Evolutionary conservation across 129 eudicot species (phyloP), one percentile per base, ranked within the genome.

Genomic region (Flaveria linearis): DNA sequence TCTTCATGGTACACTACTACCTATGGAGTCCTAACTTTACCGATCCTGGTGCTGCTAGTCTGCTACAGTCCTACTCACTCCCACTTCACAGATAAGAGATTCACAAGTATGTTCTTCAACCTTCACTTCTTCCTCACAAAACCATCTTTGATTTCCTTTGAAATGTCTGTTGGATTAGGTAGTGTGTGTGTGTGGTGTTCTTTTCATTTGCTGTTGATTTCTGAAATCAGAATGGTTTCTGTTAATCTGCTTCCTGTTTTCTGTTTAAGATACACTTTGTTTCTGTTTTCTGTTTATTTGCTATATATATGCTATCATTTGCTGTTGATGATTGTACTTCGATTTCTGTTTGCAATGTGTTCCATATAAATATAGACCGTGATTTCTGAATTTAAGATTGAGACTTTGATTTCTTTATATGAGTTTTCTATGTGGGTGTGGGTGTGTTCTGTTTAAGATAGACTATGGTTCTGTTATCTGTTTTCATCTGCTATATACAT

Each of bases 41-140:
- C 0, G 26, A 3, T 25, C 42, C 68, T 25, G 42, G 42, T 61
- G 68, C 42, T 61, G 68, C 68, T 61, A 61, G 42, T 28, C 68
- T 61, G 9, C 43, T 61, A 26, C 17, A 61, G 68, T 61, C 20
- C 68, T 1, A 26, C n/a, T 25, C 68, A 5, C 68, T 61, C 14
- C 28, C 17, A 26, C 18, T 61, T 61, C 42, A 61, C 41, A 61
- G 68, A 61, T 25, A 25, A 61, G 18, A 26, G 41, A 61, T 61
- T 26, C 17, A 36, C 68, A 61, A 8, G 41, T 61, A 61, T 61
- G 68, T 61, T 61, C 68, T 61, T 61, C 9, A 61, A 25, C 26
- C 41, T 61, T 61, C 67, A 12, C 67, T 61, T 61, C 67, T 61
- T 61, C 67, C 42, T 61, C 67, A 61, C 9, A 0, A n/a, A 61